Percentiles rank a stretch among this genome's conserved stretches.
phyloP scores from a whole-genome alignment of 179 eudicot species.

The Beta corolliflora region DNA sequence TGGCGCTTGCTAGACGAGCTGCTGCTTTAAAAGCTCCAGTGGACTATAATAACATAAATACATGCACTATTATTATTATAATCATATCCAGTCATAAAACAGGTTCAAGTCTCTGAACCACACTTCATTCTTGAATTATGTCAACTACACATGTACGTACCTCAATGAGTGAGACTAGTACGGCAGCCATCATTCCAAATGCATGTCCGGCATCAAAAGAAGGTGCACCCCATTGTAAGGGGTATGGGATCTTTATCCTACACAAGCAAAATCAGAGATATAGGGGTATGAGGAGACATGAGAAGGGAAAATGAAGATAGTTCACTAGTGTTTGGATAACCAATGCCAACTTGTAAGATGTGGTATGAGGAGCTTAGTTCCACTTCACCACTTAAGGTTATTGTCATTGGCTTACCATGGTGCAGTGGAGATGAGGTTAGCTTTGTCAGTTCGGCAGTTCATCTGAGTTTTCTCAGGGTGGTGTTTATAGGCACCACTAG shows the following conservation, averaged over 20 bases:
- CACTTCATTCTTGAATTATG: background rate
- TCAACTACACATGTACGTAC: conserved; percentile 30
- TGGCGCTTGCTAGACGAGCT: conserved; percentile 94
- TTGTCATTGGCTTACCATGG: conserved; percentile 62
- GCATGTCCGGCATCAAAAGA: conserved; percentile 93
- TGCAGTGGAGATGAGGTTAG: conserved; percentile 87
- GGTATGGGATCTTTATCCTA: conserved; percentile 97
- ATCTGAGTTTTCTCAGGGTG: conserved; percentile 73
- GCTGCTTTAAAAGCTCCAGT: conserved; percentile 97
- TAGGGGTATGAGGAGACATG: background rate
- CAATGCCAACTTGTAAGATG: no score
- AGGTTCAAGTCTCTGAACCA: background rate
- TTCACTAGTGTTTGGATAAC: no score
- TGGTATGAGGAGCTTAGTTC: background rate
- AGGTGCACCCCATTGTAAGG: conserved; percentile 99
- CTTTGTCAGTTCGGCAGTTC: conserved; percentile 85
- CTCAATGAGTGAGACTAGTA: conserved; percentile 84
- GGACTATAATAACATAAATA: conserved; percentile 55
- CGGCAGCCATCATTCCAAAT: conserved; percentile 98
- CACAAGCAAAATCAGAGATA: conserved; percentile 16
- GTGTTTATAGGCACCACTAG: conserved; percentile 96
- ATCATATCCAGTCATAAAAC: background rate
- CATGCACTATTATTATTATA: background rate
- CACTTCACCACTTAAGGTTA: background rate
- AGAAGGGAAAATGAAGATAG: background rate